Percentiles rank a stretch among this genome's conserved stretches.
These are phyloP conservation scores for Crucihimalaya himalaica DNA, from an alignment of 345 rosid genomes.

Conservation along the genomic window DNA sequence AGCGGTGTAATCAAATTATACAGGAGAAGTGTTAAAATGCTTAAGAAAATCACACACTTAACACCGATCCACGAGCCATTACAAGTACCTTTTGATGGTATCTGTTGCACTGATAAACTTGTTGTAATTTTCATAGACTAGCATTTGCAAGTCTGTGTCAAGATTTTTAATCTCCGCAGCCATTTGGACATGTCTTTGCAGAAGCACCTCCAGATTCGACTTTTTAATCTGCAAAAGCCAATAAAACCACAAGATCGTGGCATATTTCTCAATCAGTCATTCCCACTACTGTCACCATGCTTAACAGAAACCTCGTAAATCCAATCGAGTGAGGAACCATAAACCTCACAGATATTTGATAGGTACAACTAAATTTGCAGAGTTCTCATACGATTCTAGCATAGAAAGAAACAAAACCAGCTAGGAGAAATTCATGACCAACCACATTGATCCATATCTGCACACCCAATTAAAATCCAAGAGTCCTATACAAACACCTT, in stretches of 20 bases:
- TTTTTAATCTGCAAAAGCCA: conserved; percentile 61
- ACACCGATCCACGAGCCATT: conserved; percentile 12
- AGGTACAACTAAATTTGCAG: neutral
- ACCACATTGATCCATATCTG: neutral
- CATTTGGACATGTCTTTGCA: conserved; percentile 93
- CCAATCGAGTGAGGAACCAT: conserved; percentile 1
- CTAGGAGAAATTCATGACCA: neutral
- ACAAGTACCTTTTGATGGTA: conserved; percentile 81
- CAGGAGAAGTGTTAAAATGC: neutral
- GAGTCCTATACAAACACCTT: conserved; percentile 2
- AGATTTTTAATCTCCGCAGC: conserved; percentile 98
- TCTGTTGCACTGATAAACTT: conserved; percentile 99
- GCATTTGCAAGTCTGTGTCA: conserved; percentile 97
- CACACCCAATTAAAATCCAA: neutral
- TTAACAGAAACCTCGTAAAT: conserved; percentile 17
- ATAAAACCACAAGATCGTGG: conserved; percentile 11
- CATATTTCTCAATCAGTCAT: conserved; percentile 17
- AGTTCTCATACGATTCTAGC: neutral
- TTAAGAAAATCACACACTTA: conserved; percentile 1
- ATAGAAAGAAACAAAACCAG: neutral
- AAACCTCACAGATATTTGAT: conserved; percentile 15
- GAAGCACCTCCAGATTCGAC: conserved; percentile 82
- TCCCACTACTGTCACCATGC: neutral
- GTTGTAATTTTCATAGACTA: conserved; percentile 94
- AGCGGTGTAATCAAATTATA: neutral